Conservation (phyloP, 2,329 filamentous ascomycete genomes). For the Venturiaceae sp. region DNA sequence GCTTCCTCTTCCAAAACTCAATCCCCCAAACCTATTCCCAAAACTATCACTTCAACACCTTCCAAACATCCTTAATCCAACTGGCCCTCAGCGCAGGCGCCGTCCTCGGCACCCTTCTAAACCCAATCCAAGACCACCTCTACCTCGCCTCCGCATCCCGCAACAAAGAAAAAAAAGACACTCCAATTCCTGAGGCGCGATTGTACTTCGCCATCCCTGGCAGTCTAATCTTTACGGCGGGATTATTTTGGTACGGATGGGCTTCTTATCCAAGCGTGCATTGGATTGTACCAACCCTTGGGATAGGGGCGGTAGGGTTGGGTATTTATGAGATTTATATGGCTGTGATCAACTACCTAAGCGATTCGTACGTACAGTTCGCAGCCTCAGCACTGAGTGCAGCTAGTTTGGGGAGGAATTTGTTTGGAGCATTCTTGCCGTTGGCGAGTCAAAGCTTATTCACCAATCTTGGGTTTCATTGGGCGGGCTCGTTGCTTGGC, state of each 20-base stretch:
- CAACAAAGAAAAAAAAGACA: conserved; percentile 14
- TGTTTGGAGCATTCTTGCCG: conserved; percentile 37
- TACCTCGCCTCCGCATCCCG: conserved; percentile 18
- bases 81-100: conserved; percentile 37
- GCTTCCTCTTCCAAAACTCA: conserved; percentile 40
- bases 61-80: conserved; percentile 34
- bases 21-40: conserved; percentile 31
- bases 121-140: conserved; percentile 22
- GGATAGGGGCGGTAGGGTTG: conserved; percentile 38
- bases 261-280: conserved; percentile 30
- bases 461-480: conserved; percentile 35
- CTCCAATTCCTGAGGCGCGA: conserved; percentile 24
- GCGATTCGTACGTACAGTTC: conserved; percentile 40
- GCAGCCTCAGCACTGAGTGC: conserved; percentile 40
- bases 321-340: conserved; percentile 38
- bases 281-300: conserved; percentile 39
- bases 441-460: conserved; percentile 39
- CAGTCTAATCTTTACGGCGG: conserved; percentile 36
- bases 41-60: conserved; percentile 31
- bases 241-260: conserved; percentile 44
- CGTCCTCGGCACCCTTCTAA: conserved; percentile 28
- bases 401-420: conserved; percentile 38
- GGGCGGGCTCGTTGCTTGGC: conserved; percentile 39
- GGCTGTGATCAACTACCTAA: conserved; percentile 39
- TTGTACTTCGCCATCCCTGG: conserved; percentile 34